phyloP scores from a whole-genome alignment of 352 stramenopile genomes.

The Phytophthora gonapodyides region DNA sequence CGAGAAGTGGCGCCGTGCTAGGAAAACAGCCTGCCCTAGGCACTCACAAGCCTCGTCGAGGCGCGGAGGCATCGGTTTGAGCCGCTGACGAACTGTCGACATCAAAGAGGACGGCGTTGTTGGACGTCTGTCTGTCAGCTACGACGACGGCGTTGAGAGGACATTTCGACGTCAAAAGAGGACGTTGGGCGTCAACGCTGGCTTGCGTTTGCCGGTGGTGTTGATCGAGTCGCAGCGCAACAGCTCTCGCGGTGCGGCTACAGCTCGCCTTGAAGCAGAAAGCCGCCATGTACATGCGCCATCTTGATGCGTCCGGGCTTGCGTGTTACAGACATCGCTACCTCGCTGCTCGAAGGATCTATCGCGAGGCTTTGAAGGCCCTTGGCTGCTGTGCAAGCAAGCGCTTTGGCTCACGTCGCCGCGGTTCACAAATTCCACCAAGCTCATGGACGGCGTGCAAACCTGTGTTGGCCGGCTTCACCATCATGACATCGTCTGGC shows the following conservation, averaged over 20 bases:
- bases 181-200: constrained; percentile 7
- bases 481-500: too few species aligned
- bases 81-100: constrained; percentile 16
- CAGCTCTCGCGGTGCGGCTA: constrained; percentile 5
- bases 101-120: neutral
- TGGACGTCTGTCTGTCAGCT: constrained; percentile 3
- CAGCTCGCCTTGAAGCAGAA: constrained; percentile 3
- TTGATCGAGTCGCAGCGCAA: neutral
- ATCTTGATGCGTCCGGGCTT: constrained; percentile 21
- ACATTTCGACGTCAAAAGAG: neutral
- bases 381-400: constrained; percentile 1
- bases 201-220: constrained; percentile 5
- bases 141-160: too few species aligned
- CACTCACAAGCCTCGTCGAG: constrained; percentile 19
- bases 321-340: constrained; percentile 1
- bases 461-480: too few species aligned
- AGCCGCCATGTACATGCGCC: constrained; percentile 2
- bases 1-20: constrained; percentile 4
- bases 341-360: constrained; percentile 8
- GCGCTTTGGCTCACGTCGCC: neutral
- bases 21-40: constrained; percentile 27
- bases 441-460: too few species aligned
- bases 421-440: too few species aligned
- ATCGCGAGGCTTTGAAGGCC: constrained; percentile 7
- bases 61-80: constrained; percentile 3